Conservation (phyloP, 371 early-diverging fungal species). For the Mortierella polycephala region DNA sequence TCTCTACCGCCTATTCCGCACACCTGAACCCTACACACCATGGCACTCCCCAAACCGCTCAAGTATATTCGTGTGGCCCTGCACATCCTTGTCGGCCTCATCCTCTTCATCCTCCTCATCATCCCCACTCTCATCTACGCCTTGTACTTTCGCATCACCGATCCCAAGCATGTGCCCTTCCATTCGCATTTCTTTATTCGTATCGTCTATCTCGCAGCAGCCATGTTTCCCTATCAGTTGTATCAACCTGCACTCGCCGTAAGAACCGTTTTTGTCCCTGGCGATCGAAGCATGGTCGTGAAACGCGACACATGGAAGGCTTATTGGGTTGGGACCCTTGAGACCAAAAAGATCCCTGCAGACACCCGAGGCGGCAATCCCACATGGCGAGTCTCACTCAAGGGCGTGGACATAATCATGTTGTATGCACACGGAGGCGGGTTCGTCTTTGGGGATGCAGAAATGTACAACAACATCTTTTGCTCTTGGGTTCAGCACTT, state of each 20-base stretch:
- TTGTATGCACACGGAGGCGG: constrained; percentile 54
- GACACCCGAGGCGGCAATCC: constrained; percentile 51
- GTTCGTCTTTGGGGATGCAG: constrained; percentile 54
- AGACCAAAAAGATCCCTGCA: constrained; percentile 51
- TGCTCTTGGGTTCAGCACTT: constrained; percentile 54
- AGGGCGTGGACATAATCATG: constrained; percentile 51
- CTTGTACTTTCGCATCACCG: constrained; percentile 22
- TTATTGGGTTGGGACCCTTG: constrained; percentile 53
- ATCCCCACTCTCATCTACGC: constrained; percentile 40
- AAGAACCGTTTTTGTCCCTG: constrained; percentile 39
- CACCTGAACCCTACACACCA: neutral
- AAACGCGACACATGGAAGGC: constrained; percentile 50
- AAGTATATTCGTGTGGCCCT: constrained; percentile 44
- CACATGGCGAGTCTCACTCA: constrained; percentile 51
- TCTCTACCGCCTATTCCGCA: neutral
- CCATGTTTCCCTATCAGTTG: constrained; percentile 54
- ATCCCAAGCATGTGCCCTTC: constrained; percentile 39
- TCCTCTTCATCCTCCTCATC: constrained; percentile 42
- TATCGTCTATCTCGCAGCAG: constrained; percentile 48
- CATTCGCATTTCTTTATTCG: constrained; percentile 48
- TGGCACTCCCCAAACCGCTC: constrained; percentile 49
- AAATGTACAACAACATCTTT: constrained; percentile 56
- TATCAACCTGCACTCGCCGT: constrained; percentile 42
- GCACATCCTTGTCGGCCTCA: constrained; percentile 28
- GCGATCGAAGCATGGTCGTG: constrained; percentile 46